phyloP scores from a whole-genome alignment of 805 yeast genomes.

The Cyberlindnera mrakii region DNA sequence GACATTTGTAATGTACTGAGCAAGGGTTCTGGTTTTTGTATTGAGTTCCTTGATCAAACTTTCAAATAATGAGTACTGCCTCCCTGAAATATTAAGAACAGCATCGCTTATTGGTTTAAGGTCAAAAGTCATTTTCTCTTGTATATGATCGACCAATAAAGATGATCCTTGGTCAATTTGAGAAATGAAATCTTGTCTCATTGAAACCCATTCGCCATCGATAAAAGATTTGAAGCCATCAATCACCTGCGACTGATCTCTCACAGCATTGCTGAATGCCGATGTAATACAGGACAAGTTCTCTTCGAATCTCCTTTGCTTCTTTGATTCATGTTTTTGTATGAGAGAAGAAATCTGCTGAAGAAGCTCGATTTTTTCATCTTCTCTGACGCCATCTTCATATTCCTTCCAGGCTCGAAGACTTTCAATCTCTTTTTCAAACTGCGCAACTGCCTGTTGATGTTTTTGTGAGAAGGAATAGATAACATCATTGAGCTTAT shows the following conservation, averaged over 20 bases:
- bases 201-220: not conserved
- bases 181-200: not conserved
- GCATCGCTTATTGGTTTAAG: not conserved
- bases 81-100: not conserved
- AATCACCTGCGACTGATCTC: constrained; percentile 7
- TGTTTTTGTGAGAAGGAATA: not conserved
- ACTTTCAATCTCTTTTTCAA: constrained; percentile 2
- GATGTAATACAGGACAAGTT: constrained; percentile 7
- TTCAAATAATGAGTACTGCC: not conserved
- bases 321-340: constrained; percentile 6
- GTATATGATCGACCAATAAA: not conserved
- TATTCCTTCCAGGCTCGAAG: not conserved
- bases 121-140: not conserved
- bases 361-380: constrained; percentile 3
- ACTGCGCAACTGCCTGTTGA: not conserved
- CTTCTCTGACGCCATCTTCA: not conserved
- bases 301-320: constrained; percentile 3
- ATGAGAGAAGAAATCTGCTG: constrained; percentile 8
- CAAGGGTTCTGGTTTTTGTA: constrained; percentile 8
- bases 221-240: not conserved
- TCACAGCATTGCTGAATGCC: constrained; percentile 3
- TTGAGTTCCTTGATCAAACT: constrained; percentile 5
- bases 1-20: constrained; percentile 6
- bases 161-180: not conserved
- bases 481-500: not conserved